A percentile compares a stretch with the other conserved stretches of the same genome.
phyloP scores from a whole-genome alignment of 2,329 filamentous ascomycete species.

The Cladosporium sphaerospermum region DNA sequence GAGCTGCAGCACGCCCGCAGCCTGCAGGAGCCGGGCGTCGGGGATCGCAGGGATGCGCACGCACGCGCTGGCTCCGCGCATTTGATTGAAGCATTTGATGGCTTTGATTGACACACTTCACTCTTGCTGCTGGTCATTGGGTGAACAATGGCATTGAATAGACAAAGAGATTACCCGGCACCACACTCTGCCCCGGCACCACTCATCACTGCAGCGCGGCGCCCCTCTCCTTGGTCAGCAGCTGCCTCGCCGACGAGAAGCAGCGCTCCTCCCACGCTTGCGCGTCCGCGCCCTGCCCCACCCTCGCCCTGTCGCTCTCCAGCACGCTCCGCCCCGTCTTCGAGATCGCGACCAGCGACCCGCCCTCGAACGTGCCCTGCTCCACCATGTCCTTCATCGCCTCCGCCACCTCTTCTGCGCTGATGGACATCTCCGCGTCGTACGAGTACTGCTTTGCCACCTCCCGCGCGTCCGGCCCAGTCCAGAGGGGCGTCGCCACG shows the following conservation, averaged over 20 bases:
- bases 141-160: no score
- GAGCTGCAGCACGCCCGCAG: neutral
- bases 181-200: no score
- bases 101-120: no score
- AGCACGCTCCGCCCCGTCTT: constrained; percentile 13
- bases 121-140: no score
- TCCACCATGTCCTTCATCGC: constrained; percentile 26
- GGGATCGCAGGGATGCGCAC: no score
- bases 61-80: no score
- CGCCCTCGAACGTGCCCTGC: constrained; percentile 18
- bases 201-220: neutral
- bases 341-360: constrained; percentile 15
- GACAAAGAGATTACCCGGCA: no score
- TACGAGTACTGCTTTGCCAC: constrained; percentile 17
- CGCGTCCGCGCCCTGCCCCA: constrained; percentile 7
- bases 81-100: no score
- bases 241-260: constrained; percentile 18
- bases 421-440: constrained; percentile 16
- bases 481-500: constrained; percentile 27
- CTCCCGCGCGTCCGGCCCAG: constrained; percentile 15
- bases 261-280: constrained; percentile 13
- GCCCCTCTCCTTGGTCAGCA: constrained; percentile 12
- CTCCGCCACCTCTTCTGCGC: constrained; percentile 22
- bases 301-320: constrained; percentile 12
- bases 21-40: no score